Evolutionary conservation across 768 basidiomycete genomes (phyloP).

Genomic region (Pleurotus sapidus): DNA sequence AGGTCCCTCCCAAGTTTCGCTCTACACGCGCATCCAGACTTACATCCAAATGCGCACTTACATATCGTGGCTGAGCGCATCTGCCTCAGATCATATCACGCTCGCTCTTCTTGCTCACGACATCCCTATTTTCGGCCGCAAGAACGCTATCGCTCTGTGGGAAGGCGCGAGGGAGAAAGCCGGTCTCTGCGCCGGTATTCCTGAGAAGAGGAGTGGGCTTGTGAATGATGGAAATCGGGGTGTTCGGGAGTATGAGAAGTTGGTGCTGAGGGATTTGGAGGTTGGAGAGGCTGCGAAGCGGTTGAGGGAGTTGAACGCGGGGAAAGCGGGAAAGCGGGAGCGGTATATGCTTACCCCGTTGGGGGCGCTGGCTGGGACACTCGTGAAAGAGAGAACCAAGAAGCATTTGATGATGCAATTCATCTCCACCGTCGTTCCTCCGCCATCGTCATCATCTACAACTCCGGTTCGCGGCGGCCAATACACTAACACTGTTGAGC

Average conservation of each 20-base stretch:
- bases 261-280: constrained; percentile 49
- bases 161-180: constrained; percentile 14
- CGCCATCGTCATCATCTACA: constrained; percentile 1
- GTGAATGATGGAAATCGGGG: constrained; percentile 17
- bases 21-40: constrained; percentile 46
- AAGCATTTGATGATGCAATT: constrained; percentile 55
- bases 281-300: constrained; percentile 51
- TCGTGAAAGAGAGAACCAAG: constrained; percentile 52
- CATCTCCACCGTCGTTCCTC: constrained; percentile 32
- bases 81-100: constrained; percentile 50
- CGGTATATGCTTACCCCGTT: constrained; percentile 33
- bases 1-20: constrained; percentile 21
- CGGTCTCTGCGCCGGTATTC: background rate
- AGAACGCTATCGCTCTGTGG: constrained; percentile 10
- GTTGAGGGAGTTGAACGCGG: constrained; percentile 20
- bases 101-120: constrained; percentile 43
- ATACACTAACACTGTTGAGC: background rate
- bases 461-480: background rate
- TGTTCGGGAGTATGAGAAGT: constrained; percentile 44
- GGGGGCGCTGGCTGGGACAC: constrained; percentile 44
- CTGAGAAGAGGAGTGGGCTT: constrained; percentile 16
- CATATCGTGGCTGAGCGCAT: constrained; percentile 33
- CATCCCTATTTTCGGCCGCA: constrained; percentile 27
- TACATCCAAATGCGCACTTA: constrained; percentile 49
- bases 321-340: constrained; percentile 15